Percentiles rank a stretch among this genome's conserved stretches.
phyloP scores from a whole-genome alignment of 2,329 filamentous ascomycete genomes.

The Phaeomoniella chlamydospora region DNA sequence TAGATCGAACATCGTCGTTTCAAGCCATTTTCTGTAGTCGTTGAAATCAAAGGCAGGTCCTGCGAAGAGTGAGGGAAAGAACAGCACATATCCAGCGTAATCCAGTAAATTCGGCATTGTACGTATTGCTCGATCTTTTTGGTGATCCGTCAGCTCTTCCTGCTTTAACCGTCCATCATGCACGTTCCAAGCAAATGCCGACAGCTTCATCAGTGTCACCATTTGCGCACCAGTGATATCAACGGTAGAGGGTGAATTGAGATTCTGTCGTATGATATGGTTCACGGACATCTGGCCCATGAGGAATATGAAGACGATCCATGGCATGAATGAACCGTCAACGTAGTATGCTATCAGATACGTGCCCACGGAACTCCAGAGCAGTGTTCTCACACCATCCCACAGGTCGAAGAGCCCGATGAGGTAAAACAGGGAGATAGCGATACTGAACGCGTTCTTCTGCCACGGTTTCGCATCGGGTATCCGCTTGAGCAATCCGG shows the following conservation, averaged over 20 bases:
- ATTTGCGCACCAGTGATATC: slow-evolving; percentile 95
- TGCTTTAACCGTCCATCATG: slow-evolving; percentile 76
- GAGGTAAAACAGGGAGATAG: slow-evolving; percentile 74
- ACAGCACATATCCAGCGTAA: slow-evolving; percentile 81
- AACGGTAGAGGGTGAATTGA: slow-evolving; percentile 49
- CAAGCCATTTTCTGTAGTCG: slow-evolving; percentile 85
- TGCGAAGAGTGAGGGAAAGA: slow-evolving; percentile 81
- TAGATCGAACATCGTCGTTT: slow-evolving; percentile 86
- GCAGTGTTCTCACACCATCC: slow-evolving; percentile 64
- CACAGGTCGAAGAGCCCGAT: slow-evolving; percentile 89
- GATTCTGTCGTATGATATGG: slow-evolving; percentile 69
- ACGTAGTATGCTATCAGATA: slow-evolving; percentile 76
- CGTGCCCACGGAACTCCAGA: slow-evolving; percentile 63
- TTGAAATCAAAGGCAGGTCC: slow-evolving; percentile 91
- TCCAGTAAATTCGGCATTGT: slow-evolving; percentile 64
- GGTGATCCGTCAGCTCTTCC: slow-evolving; percentile 68
- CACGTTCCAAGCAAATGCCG: slow-evolving; percentile 94
- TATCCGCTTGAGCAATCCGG: slow-evolving; percentile 74
- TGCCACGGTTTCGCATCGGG: slow-evolving; percentile 69
- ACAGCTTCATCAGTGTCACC: slow-evolving; percentile 96
- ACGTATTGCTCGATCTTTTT: slow-evolving; percentile 66
- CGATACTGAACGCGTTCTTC: slow-evolving; percentile 80
- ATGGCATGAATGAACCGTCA: slow-evolving; percentile 89
- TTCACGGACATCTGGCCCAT: slow-evolving; percentile 93
- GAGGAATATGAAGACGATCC: slow-evolving; percentile 83